Evolutionary conservation across 108 stramenopile genomes (phyloP).

Genomic region (Nitzschia sp.): DNA sequence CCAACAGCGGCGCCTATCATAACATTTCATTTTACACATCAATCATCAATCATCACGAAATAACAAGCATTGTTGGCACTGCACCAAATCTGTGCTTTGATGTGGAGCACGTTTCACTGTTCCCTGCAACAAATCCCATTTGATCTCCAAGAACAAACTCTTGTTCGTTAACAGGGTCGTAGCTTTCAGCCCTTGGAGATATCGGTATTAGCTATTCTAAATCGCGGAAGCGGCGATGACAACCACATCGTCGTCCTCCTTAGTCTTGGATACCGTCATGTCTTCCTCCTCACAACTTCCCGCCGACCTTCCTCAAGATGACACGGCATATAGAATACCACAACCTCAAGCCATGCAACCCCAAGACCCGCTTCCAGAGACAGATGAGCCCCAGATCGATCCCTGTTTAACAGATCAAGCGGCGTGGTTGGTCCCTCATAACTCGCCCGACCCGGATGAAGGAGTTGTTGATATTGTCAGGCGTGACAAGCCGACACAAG

Average conservation of each 20-base stretch:
- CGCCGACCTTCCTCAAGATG: too few species aligned
- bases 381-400: slow-evolving; percentile 3
- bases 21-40: too few species aligned
- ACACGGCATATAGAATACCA: slow-evolving; percentile 24
- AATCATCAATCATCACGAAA: too few species aligned
- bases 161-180: background rate
- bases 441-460: background rate
- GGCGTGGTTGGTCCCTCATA: slow-evolving; percentile 11
- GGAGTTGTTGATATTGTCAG: slow-evolving; percentile 14
- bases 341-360: background rate
- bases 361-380: slow-evolving; percentile 1
- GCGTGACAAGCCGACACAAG: slow-evolving; percentile 20
- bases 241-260: background rate
- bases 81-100: background rate
- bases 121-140: background rate
- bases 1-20: too few species aligned
- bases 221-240: background rate
- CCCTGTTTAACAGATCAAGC: slow-evolving; percentile 4
- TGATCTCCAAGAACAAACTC: background rate
- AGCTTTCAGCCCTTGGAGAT: too few species aligned
- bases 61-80: too few species aligned
- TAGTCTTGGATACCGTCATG: background rate
- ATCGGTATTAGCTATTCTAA: too few species aligned
- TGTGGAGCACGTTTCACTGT: background rate
- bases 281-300: background rate